phyloP scores from a whole-genome alignment of 108 stramenopile species.

The Discostella pseudostelligera region DNA sequence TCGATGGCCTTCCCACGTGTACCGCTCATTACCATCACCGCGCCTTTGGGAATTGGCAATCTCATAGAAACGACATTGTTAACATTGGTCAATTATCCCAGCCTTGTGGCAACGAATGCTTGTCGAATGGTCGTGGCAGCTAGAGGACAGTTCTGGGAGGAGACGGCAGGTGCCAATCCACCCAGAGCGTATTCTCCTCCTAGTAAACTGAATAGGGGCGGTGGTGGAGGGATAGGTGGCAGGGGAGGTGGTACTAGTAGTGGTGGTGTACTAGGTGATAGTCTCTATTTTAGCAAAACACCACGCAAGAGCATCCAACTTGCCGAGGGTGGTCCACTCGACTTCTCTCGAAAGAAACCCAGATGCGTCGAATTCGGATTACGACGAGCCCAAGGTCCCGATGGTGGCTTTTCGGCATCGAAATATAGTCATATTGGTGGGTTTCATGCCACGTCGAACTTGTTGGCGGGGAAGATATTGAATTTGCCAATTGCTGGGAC shows the following conservation, averaged over 20 bases:
- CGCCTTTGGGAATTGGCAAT: conserved; percentile 90
- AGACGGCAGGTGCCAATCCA: conserved; percentile 24
- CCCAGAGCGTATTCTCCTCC: conserved; percentile 5
- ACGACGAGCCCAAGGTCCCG: conserved; percentile 96
- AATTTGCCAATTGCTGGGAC: conserved; percentile 88
- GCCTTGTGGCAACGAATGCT: conserved; percentile 94
- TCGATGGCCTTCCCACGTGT: conserved; percentile 83
- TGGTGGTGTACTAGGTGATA: too few relatives aligned
- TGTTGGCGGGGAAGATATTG: conserved; percentile 90
- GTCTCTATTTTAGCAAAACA: background rate
- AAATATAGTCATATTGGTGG: conserved; percentile 94
- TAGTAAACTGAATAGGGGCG: background rate
- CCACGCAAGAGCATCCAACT: conserved; percentile 35
- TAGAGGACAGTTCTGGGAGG: conserved; percentile 59
- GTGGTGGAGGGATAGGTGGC: background rate
- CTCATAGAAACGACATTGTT: conserved; percentile 96
- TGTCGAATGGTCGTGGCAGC: conserved; percentile 94
- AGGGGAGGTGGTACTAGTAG: too few relatives aligned
- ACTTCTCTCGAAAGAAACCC: conserved; percentile 31
- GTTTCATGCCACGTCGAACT: conserved; percentile 96
- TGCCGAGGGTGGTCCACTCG: conserved; percentile 29
- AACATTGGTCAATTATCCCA: conserved; percentile 93
- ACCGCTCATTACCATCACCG: conserved; percentile 81
- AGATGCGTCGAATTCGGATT: conserved; percentile 95
- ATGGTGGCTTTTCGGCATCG: conserved; percentile 92